phyloP scores from a whole-genome alignment of 805 yeast species.

The Candida morakotiae region DNA sequence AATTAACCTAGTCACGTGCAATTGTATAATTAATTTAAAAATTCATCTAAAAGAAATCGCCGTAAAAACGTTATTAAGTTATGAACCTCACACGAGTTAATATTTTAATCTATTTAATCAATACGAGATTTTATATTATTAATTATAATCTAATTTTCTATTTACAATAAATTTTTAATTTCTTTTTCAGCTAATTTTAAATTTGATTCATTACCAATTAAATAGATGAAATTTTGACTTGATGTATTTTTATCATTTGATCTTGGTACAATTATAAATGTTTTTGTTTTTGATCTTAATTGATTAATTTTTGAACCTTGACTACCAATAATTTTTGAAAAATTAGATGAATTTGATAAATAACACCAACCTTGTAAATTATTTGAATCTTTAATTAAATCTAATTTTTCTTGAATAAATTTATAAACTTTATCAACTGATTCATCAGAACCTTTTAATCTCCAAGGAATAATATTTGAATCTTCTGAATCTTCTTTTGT shows the following conservation, averaged over 20 bases:
- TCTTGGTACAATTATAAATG: slow-evolving; percentile 64
- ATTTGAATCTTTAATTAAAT: slow-evolving; percentile 41
- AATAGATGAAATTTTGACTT: slow-evolving; percentile 45
- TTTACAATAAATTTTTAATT: slow-evolving; percentile 13
- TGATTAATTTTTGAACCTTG: slow-evolving; percentile 64
- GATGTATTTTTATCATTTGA: slow-evolving; percentile 38
- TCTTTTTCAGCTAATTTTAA: slow-evolving; percentile 32
- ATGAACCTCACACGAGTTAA: no score
- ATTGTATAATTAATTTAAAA: background rate
- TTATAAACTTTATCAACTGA: slow-evolving; percentile 50
- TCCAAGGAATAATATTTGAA: slow-evolving; percentile 53
- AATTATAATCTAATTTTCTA: background rate
- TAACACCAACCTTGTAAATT: slow-evolving; percentile 62
- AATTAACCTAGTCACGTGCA: slow-evolving; percentile 1
- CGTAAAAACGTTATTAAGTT: background rate
- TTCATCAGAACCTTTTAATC: slow-evolving; percentile 49
- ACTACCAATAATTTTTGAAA: slow-evolving; percentile 70
- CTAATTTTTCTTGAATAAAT: slow-evolving; percentile 47
- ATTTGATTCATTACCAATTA: slow-evolving; percentile 57
- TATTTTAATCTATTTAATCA: no score
- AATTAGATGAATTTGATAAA: slow-evolving; percentile 46
- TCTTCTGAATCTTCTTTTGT: slow-evolving; percentile 16
- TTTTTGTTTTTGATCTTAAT: slow-evolving; percentile 55
- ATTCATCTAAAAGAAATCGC: background rate
- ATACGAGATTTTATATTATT: no score